These are phyloP conservation scores for Sequoia sempervirens DNA, from an alignment of 75 land plant species.

Conservation along the genomic window DNA sequence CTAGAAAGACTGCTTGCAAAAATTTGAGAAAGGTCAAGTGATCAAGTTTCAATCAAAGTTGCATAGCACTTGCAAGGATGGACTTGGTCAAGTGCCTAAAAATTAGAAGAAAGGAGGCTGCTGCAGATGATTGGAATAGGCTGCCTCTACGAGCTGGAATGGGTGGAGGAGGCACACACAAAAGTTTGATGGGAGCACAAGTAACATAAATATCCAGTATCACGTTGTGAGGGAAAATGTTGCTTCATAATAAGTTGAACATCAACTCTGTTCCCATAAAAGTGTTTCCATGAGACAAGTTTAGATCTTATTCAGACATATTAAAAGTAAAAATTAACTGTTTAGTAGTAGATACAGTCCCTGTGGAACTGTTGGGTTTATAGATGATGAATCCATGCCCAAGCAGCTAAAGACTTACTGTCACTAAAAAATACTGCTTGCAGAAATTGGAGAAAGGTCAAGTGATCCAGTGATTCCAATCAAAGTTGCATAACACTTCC, in stretches of 20 bases:
- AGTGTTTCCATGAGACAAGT: neutral
- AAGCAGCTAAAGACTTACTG: neutral
- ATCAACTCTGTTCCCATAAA: neutral
- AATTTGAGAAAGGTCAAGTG: neutral
- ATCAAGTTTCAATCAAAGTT: neutral
- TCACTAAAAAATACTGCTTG: neutral
- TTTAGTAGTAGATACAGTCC: neutral
- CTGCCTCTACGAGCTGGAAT: too few species aligned
- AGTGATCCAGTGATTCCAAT: neutral
- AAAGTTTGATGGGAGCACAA: neutral
- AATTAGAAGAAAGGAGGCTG: neutral
- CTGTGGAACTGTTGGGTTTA: neutral
- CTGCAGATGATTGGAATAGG: neutral
- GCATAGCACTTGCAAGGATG: neutral
- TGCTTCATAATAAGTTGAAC: neutral
- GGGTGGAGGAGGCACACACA: too few species aligned
- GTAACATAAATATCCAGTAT: neutral
- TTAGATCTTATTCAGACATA: neutral
- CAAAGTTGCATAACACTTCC: neutral
- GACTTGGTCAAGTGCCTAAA: neutral
- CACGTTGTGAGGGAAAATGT: neutral
- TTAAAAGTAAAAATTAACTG: neutral
- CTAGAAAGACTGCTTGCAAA: neutral
- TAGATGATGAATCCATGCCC: neutral
- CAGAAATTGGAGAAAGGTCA: neutral